phyloP scores from a whole-genome alignment of 2,329 filamentous ascomycete species.

The Pyrenophora tritici-repentis region DNA sequence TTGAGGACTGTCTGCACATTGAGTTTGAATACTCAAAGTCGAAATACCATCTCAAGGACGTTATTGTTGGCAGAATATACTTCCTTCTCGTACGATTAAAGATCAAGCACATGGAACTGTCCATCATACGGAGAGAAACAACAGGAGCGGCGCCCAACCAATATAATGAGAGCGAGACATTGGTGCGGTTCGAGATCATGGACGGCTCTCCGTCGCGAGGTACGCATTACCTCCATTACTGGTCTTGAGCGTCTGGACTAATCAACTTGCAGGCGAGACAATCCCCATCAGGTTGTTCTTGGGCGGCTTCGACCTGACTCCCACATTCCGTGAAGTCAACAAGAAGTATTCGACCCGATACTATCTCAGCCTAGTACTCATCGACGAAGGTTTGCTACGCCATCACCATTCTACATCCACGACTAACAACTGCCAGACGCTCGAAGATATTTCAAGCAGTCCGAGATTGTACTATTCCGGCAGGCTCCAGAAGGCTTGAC shows the following conservation, averaged over 20 bases:
- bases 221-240: slow-evolving; percentile 48
- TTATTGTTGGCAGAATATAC: slow-evolving; percentile 98
- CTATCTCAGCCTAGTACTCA: slow-evolving; percentile 93
- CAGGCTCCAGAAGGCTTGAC: slow-evolving; percentile 64
- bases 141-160: slow-evolving; percentile 97
- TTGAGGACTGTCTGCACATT: slow-evolving; percentile 98
- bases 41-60: slow-evolving; percentile 98
- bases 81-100: slow-evolving; percentile 95
- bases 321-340: slow-evolving; percentile 98
- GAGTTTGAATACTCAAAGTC: slow-evolving; percentile 99
- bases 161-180: slow-evolving; percentile 98
- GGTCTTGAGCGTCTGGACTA: slow-evolving; percentile 15
- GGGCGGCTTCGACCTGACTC: slow-evolving; percentile 94
- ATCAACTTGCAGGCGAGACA: slow-evolving; percentile 66
- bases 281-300: slow-evolving; percentile 97
- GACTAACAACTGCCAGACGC: slow-evolving; percentile 68
- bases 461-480: slow-evolving; percentile 94
- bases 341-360: slow-evolving; percentile 99
- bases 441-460: slow-evolving; percentile 97
- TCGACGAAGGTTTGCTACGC: slow-evolving; percentile 75
- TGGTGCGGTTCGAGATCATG: slow-evolving; percentile 99
- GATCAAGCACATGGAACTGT: slow-evolving; percentile 99
- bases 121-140: slow-evolving; percentile 94
- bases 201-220: slow-evolving; percentile 96
- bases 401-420: neutral